Conservation (phyloP, 2,329 filamentous ascomycete genomes). For the Pseudogymnoascus sp. region DNA sequence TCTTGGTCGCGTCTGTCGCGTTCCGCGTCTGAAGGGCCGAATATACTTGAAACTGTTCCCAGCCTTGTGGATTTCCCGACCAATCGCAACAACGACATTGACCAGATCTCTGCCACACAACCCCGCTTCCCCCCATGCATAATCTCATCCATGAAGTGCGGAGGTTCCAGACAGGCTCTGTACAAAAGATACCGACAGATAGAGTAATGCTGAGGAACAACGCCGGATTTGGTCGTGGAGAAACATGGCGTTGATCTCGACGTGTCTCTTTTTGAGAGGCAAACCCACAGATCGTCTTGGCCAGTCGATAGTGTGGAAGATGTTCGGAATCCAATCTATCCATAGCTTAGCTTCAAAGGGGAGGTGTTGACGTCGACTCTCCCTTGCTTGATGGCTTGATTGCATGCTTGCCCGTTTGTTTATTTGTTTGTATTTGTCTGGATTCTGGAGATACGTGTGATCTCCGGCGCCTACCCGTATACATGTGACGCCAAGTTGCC, state of each 20-base stretch:
- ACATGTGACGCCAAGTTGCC: not conserved
- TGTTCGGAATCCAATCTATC: slow-evolving; percentile 1
- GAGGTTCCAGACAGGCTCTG: slow-evolving; percentile 1
- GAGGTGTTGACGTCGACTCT: not conserved
- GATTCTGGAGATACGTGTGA: not conserved
- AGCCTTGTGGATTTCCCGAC: not conserved
- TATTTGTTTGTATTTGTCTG: slow-evolving; percentile 4
- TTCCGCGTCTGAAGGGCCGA: slow-evolving; percentile 9
- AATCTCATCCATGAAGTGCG: slow-evolving; percentile 6
- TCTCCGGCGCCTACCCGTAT: not conserved
- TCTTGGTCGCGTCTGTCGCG: slow-evolving; percentile 9
- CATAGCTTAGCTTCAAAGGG: slow-evolving; percentile 6
- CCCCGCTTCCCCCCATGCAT: not conserved
- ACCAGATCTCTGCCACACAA: slow-evolving; percentile 1
- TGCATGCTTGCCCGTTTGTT: not conserved
- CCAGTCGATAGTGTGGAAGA: slow-evolving; percentile 5
- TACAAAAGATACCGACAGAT: not conserved
- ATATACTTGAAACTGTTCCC: slow-evolving; percentile 8
- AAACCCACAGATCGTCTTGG: slow-evolving; percentile 4
- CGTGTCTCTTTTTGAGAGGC: slow-evolving; percentile 5
- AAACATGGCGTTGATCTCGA: slow-evolving; percentile 9
- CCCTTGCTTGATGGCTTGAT: not conserved
- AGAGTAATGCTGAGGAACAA: slow-evolving; percentile 8
- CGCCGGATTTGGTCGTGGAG: slow-evolving; percentile 7
- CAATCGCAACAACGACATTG: slow-evolving; percentile 4